These are phyloP conservation scores for Alternaria novae-zelandiae DNA, from an alignment of 2,329 filamentous ascomycete species.

Conservation along the genomic window DNA sequence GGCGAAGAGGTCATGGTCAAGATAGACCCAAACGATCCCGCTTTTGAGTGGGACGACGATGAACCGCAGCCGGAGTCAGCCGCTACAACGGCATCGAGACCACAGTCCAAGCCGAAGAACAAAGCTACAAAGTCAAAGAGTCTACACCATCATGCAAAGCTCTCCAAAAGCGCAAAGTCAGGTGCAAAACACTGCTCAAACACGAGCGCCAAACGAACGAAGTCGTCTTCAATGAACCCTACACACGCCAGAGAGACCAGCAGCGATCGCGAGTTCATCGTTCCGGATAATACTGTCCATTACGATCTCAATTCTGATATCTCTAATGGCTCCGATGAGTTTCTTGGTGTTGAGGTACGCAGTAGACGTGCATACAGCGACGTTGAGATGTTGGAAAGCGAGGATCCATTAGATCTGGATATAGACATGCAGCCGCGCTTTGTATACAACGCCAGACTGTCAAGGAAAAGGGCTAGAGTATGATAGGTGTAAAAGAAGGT, in stretches of 20 bases:
- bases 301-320: background rate
- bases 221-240: background rate
- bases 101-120: background rate
- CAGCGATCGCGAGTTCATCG: slow-evolving; percentile 6
- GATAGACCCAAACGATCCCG: slow-evolving; percentile 19
- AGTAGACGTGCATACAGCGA: background rate
- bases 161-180: background rate
- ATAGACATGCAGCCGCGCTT: slow-evolving; percentile 19
- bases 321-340: background rate
- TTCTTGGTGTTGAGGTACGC: background rate
- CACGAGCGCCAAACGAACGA: background rate
- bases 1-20: slow-evolving; percentile 20
- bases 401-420: slow-evolving; percentile 9
- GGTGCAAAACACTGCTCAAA: background rate
- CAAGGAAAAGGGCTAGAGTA: background rate
- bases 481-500: background rate
- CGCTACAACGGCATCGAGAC: background rate
- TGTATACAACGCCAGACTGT: slow-evolving; percentile 8
- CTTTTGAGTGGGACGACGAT: slow-evolving; percentile 21
- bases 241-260: slow-evolving; percentile 5
- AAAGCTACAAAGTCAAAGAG: background rate
- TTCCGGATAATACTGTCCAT: background rate
- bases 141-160: background rate
- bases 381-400: background rate
- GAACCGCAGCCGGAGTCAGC: background rate